Percentiles rank a stretch among this genome's conserved stretches.
Conservation (phyloP, 257 asterid genomes). For the Solanum sitiens region DNA sequence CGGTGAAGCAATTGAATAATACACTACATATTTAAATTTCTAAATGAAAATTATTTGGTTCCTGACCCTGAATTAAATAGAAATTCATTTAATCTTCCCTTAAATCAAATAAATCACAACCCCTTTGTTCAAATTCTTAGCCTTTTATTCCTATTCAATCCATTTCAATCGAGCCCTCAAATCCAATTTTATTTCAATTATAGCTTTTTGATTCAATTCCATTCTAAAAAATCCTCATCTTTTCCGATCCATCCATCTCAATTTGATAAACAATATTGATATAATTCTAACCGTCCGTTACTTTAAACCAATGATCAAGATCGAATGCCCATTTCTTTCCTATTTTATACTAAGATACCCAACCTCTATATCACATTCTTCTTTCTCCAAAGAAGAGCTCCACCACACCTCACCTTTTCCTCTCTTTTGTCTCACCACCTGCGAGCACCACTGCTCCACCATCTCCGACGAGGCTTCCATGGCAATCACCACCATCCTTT, state of each 20-base stretch:
- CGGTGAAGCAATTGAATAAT: background rate
- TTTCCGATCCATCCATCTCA: background rate
- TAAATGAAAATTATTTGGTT: no score
- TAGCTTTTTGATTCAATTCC: background rate
- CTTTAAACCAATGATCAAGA: background rate
- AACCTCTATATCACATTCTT: background rate
- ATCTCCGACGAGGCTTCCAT: background rate
- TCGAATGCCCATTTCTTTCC: background rate
- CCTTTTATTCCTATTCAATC: background rate
- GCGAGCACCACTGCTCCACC: background rate
- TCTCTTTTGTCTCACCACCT: background rate
- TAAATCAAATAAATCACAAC: background rate
- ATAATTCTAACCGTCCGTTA: background rate
- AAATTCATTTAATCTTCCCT: background rate
- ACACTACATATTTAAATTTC: background rate
- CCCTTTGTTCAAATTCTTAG: background rate
- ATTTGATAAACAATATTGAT: background rate
- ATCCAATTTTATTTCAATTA: no score
- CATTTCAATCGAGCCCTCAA: background rate
- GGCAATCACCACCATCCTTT: background rate
- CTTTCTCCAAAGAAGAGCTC: background rate
- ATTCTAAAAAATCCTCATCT: background rate
- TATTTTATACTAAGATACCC: background rate
- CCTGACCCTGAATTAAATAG: background rate
- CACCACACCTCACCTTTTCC: background rate